Percentiles rank a stretch among this genome's conserved stretches.
phyloP scores from a whole-genome alignment of 352 stramenopile species.

The Globisporangium nagaii region DNA sequence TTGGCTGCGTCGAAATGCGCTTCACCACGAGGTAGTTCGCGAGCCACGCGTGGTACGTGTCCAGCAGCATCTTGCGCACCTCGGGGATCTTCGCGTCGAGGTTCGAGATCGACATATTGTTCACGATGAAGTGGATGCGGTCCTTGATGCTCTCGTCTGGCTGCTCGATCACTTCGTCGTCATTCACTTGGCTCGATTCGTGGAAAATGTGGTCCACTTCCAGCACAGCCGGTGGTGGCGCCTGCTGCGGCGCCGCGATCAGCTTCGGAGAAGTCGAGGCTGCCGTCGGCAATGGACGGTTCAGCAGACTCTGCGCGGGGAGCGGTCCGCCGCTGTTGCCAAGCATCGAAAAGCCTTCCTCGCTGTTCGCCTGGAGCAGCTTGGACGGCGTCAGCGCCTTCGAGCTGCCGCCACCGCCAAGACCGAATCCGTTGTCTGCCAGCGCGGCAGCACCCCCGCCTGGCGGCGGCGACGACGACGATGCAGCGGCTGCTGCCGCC shows the following conservation, averaged over 20 bases:
- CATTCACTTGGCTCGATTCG: conserved; percentile 53
- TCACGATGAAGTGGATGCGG: conserved; percentile 99
- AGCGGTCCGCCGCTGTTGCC: too few relatives aligned
- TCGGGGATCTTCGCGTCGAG: conserved; percentile 96
- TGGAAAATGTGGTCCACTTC: conserved; percentile 85
- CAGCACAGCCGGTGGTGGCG: conserved; percentile 44
- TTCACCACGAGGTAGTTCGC: conserved; percentile 99
- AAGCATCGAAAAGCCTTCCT: conserved; percentile 8
- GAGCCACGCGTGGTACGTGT: conserved; percentile 95
- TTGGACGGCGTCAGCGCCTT: conserved; percentile 16
- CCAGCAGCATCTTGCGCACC: conserved; percentile 91
- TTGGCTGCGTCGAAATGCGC: conserved; percentile 97
- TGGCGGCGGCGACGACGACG: conserved; percentile 10
- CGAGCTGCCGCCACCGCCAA: background rate
- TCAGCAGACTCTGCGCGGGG: conserved; percentile 33
- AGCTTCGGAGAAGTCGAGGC: conserved; percentile 31
- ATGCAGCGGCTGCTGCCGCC: conserved; percentile 2
- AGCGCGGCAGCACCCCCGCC: background rate
- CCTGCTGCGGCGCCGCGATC: conserved; percentile 31
- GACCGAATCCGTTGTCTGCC: background rate
- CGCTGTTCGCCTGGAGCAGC: conserved; percentile 8
- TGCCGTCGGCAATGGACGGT: conserved; percentile 28
- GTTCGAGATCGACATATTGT: conserved; percentile 98
- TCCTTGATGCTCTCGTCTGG: conserved; percentile 89
- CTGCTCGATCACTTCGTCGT: conserved; percentile 57